Conservation (phyloP, 2,329 filamentous ascomycete species). For the Aspergillus novoparasiticus region DNA sequence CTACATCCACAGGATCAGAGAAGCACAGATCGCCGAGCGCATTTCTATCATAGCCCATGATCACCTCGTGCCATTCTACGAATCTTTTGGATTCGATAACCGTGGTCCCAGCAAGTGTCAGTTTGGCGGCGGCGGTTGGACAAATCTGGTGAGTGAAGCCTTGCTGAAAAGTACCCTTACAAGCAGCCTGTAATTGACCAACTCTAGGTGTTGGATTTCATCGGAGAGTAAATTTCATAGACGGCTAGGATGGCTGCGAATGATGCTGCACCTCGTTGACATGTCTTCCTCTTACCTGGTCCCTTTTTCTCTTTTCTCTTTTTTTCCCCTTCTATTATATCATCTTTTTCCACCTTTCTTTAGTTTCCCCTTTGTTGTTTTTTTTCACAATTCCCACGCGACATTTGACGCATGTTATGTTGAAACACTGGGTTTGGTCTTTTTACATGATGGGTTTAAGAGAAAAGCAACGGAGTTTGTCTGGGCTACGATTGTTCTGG, state of each 20-base stretch:
- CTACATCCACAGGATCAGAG: constrained; percentile 76
- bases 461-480: constrained; percentile 41
- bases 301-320: constrained; percentile 14
- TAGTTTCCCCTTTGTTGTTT: constrained; percentile 11
- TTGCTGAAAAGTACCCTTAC: neutral
- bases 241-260: neutral
- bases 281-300: constrained; percentile 10
- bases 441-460: constrained; percentile 20
- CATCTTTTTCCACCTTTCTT: constrained; percentile 16
- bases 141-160: constrained; percentile 67
- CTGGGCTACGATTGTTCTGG: constrained; percentile 28
- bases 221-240: constrained; percentile 21
- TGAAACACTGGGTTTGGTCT: constrained; percentile 20
- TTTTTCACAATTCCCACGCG: constrained; percentile 14
- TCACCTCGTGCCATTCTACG: constrained; percentile 73
- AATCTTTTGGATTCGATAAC: constrained; percentile 71
- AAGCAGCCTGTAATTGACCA: constrained; percentile 13
- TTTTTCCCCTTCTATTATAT: constrained; percentile 16
- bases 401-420: constrained; percentile 20
- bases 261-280: neutral
- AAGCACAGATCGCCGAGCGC: constrained; percentile 68
- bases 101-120: constrained; percentile 68
- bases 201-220: constrained; percentile 33
- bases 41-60: constrained; percentile 78
- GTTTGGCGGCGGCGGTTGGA: constrained; percentile 80